Base-by-base conservation (phyloP, 2,329 filamentous ascomycete genomes). In the Alternaria brassicae region DNA sequence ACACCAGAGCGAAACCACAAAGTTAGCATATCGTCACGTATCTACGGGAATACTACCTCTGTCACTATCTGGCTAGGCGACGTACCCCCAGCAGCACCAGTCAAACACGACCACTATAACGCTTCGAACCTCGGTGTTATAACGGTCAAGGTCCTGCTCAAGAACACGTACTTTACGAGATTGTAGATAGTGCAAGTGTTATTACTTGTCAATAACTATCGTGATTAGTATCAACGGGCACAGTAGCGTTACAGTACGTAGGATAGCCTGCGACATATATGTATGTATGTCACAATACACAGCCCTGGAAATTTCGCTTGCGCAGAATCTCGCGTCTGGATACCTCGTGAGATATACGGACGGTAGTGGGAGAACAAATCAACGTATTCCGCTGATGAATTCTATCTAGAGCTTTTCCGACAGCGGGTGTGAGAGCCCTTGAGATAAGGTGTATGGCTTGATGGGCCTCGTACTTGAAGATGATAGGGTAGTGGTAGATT, bases 31-130 rank as follows among this genome's bases (percentile, higher is more conserved):
- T n/a, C n/a, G 32, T 17, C 32, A 8, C 32, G 6, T 3, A 36
- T 36, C 1, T 36, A 36, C 0, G 4, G 32, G 6, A 36, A 3
- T 1, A 17, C 13, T 1, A 9, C 0, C 0, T 17, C 6, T 0
- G 32, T 36, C 3, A n/a, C 7, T 1, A 3, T 36, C 32, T 36
- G 32, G 32, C 3, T 17, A 1, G 32, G 32, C 1, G 32, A 36
- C 30, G 15, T 34, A 15, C 30, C 30, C 8, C 9, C 12, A 10
- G 28, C 28, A 30, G n/a, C 8, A 30, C 8, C 28, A 8, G 8
- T 8, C 3, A 12, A 34, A 34, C 3, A 34, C 12, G 12, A 15
- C 15, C 12, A 13, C 6, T 34, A 4, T 5, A 34, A 15, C 15
- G 30, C 13, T 15, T 4, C 12, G 13, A 5, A 34, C 30, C 30